phyloP scores from a whole-genome alignment of 441 rosid genomes.

The Populus tomentosa region DNA sequence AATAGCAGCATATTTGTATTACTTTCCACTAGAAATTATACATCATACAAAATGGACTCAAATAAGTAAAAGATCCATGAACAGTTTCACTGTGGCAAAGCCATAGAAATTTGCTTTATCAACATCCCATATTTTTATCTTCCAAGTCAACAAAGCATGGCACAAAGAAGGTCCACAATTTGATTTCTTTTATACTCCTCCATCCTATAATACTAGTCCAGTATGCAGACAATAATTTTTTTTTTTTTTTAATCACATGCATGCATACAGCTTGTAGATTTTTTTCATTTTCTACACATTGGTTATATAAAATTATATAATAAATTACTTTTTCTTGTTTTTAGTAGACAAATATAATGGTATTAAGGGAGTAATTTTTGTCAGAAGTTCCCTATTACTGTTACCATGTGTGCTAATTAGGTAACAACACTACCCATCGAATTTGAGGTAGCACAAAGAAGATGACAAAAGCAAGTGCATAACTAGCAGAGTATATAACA shows the following conservation, averaged over 20 bases:
- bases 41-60: neutral
- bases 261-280: neutral
- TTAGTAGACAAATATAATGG: neutral
- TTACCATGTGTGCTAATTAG: neutral
- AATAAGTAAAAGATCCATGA: neutral
- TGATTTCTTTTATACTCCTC: neutral
- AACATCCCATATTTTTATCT: neutral
- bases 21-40: neutral
- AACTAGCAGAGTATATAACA: neutral
- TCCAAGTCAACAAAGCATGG: neutral
- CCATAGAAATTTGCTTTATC: neutral
- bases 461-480: neutral
- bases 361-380: neutral
- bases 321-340: neutral
- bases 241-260: too few species aligned
- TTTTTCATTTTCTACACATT: neutral
- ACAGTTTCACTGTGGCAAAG: neutral
- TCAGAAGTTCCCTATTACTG: conserved; percentile 1
- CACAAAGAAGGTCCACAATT: neutral
- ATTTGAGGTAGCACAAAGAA: neutral
- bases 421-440: neutral
- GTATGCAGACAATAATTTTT: neutral
- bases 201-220: neutral
- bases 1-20: neutral
- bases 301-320: neutral